Percentiles rank a stretch among this genome's conserved stretches.
These are phyloP conservation scores for Rhodotorula taiwanensis DNA, from an alignment of 768 basidiomycete genomes.

Conservation along the genomic window DNA sequence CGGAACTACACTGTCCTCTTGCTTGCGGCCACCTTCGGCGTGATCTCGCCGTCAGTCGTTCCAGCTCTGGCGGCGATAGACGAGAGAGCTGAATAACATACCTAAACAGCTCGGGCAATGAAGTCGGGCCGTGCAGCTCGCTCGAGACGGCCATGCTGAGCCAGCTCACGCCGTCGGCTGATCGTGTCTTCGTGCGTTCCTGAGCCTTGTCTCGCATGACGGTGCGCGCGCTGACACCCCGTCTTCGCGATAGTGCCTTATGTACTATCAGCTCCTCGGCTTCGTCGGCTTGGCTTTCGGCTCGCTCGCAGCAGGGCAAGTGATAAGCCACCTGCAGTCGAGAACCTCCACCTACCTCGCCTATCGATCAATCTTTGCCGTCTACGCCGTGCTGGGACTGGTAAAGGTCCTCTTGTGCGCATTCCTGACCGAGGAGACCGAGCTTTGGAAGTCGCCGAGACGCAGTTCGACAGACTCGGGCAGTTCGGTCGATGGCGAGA, in stretches of 20 bases:
- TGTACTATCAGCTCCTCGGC: conserved; percentile 20
- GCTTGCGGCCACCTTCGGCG: conserved; percentile 17
- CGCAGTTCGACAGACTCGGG: no score
- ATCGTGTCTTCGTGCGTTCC: conserved; percentile 13
- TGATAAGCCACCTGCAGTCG: neutral
- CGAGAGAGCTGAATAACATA: no score
- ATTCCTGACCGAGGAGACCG: neutral
- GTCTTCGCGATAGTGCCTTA: neutral
- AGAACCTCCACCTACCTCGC: neutral
- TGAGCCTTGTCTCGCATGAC: no score
- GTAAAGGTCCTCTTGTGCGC: conserved; percentile 15
- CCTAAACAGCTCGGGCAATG: conserved; percentile 7
- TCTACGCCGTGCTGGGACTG: conserved; percentile 4
- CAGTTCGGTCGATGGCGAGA: no score
- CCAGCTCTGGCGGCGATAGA: neutral
- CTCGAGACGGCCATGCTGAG: conserved; percentile 18
- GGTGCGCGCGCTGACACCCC: no score
- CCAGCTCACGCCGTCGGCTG: conserved; percentile 13
- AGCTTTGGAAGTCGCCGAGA: conserved; percentile 5
- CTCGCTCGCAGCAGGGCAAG: conserved; percentile 2
- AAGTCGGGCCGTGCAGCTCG: conserved; percentile 1
- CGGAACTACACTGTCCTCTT: conserved; percentile 1
- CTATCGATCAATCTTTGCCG: conserved; percentile 17
- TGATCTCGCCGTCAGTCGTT: conserved; percentile 13
- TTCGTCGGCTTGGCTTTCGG: conserved; percentile 20